phyloP scores from a whole-genome alignment of 371 early-diverging fungal species.

The Globomyces sp. region DNA sequence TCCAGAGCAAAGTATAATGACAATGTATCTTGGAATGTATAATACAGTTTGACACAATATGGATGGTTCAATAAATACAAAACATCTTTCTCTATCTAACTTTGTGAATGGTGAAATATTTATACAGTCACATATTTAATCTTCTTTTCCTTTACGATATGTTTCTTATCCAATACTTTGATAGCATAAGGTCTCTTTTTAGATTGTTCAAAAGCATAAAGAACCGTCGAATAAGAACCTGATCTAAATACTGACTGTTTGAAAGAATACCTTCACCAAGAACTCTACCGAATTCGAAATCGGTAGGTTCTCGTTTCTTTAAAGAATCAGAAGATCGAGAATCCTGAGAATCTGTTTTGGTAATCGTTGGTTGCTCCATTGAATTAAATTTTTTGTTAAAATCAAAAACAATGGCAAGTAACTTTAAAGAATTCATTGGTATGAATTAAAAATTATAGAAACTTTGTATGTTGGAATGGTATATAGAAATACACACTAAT shows the following conservation, averaged over 20 bases:
- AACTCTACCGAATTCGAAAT: conserved; percentile 80
- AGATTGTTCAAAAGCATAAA: conserved; percentile 27
- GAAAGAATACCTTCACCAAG: conserved; percentile 72
- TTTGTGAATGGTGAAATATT: conserved; percentile 73
- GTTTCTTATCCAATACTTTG: conserved; percentile 91
- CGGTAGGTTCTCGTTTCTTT: conserved; percentile 38
- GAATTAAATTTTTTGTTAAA: too few species aligned
- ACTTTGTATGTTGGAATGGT: too few species aligned
- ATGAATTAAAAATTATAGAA: too few species aligned
- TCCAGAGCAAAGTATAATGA: conserved; percentile 92
- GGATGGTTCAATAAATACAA: conserved; percentile 82
- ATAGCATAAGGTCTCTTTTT: conserved; percentile 74
- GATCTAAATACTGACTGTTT: too few species aligned
- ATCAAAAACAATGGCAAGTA: too few species aligned
- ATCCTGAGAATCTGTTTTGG: too few species aligned
- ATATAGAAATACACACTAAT: too few species aligned
- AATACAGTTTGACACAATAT: conserved; percentile 85
- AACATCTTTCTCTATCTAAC: conserved; percentile 71
- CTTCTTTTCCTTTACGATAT: conserved; percentile 88
- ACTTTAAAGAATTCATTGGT: too few species aligned
- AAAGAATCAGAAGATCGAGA: background rate
- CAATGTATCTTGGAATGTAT: conserved; percentile 88
- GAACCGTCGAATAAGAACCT: conserved; percentile 90
- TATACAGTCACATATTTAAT: conserved; percentile 81
- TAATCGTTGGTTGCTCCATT: too few species aligned